Conservation (phyloP, 2,329 filamentous ascomycete species). For the Cladorrhinum sp. region DNA sequence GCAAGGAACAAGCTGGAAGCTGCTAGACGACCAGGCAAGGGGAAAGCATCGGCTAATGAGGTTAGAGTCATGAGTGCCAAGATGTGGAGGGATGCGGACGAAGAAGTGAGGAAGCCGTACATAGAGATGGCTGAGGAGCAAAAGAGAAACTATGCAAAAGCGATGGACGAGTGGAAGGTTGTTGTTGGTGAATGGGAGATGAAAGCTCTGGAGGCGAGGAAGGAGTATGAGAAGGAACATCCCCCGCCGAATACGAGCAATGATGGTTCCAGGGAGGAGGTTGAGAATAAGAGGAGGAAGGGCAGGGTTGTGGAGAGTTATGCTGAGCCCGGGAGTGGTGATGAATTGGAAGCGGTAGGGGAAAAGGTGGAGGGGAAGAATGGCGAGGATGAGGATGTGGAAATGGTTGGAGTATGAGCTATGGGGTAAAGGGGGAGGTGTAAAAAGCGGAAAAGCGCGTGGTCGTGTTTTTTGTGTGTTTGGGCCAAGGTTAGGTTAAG, state of each 20-base stretch:
- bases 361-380: not conserved
- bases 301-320: slow-evolving; percentile 36
- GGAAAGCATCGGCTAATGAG: slow-evolving; percentile 69
- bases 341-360: slow-evolving; percentile 12
- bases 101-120: slow-evolving; percentile 72
- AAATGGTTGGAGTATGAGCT: slow-evolving; percentile 24
- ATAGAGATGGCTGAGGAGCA: slow-evolving; percentile 69
- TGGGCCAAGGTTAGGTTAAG: not conserved
- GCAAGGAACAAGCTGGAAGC: slow-evolving; percentile 61
- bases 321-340: slow-evolving; percentile 35
- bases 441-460: not conserved
- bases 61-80: slow-evolving; percentile 81
- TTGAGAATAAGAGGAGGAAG: slow-evolving; percentile 26
- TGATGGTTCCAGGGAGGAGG: slow-evolving; percentile 28
- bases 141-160: slow-evolving; percentile 61
- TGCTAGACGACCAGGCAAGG: slow-evolving; percentile 60
- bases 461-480: not conserved
- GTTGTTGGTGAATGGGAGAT: slow-evolving; percentile 70
- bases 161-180: slow-evolving; percentile 57
- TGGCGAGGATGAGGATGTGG: slow-evolving; percentile 20
- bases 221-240: slow-evolving; percentile 52
- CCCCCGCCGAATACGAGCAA: slow-evolving; percentile 36
- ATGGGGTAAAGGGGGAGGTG: not conserved
- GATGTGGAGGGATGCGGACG: slow-evolving; percentile 80
- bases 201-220: slow-evolving; percentile 54